These are phyloP conservation scores for Pythium grandisporangium DNA, from an alignment of 352 stramenopile species.

Conservation along the genomic window DNA sequence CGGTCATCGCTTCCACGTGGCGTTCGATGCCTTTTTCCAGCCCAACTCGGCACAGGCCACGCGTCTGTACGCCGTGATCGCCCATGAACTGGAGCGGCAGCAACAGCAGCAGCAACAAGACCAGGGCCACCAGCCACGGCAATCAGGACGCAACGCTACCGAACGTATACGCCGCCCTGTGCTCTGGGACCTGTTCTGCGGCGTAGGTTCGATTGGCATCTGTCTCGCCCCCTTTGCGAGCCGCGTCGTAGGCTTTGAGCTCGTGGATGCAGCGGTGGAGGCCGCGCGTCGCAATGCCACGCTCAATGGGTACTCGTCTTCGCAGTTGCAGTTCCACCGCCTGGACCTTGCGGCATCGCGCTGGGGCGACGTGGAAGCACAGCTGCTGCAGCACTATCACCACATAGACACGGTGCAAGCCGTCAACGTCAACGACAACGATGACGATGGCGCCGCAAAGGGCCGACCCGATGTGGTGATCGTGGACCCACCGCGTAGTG, in stretches of 20 bases:
- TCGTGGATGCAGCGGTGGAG: conserved; percentile 47
- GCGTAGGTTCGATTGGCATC: conserved; percentile 73
- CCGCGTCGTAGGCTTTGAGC: conserved; percentile 59
- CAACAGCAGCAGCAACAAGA: conserved; percentile 21
- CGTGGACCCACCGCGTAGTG: conserved; percentile 61
- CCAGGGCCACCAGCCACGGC: background rate
- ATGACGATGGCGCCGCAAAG: background rate
- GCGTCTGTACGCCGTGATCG: conserved; percentile 45
- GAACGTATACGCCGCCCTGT: conserved; percentile 44
- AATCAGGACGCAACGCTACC: too few species aligned
- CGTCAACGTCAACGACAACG: too few species aligned
- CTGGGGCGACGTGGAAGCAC: conserved; percentile 28
- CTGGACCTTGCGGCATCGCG: conserved; percentile 48
- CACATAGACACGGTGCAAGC: too few species aligned
- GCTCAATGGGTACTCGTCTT: conserved; percentile 42
- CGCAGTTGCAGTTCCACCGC: conserved; percentile 55
- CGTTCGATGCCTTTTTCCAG: conserved; percentile 76
- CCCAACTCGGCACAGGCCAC: conserved; percentile 55
- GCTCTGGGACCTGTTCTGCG: conserved; percentile 76
- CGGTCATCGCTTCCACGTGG: conserved; percentile 45
- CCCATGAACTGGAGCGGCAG: too few species aligned
- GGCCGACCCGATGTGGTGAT: conserved; percentile 51
- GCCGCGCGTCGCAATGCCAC: conserved; percentile 38
- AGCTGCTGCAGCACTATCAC: too few species aligned
- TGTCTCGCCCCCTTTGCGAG: conserved; percentile 37